Evolutionary conservation across 768 basidiomycete species (phyloP).

Genomic region (Leccinellum rugosiceps): DNA sequence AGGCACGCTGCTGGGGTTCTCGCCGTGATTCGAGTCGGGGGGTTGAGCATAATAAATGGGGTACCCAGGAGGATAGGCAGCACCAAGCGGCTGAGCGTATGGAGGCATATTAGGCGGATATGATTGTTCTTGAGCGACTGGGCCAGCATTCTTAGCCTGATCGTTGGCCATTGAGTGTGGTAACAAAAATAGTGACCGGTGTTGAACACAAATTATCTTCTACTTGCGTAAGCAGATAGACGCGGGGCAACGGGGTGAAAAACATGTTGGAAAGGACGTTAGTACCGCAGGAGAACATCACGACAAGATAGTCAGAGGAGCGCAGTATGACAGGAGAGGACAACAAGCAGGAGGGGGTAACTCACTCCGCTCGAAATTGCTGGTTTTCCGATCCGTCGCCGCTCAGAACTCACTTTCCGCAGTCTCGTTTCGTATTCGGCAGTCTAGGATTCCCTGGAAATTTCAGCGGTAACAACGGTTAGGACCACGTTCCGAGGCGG

Average conservation of each 20-base stretch:
- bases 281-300: conserved; percentile 5
- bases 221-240: conserved; percentile 32
- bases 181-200: conserved; percentile 28
- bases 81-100: conserved; percentile 26
- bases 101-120: conserved; percentile 28
- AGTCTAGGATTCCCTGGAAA: conserved; percentile 4
- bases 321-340: conserved; percentile 1
- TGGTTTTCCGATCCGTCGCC: conserved; percentile 36
- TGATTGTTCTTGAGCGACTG: conserved; percentile 35
- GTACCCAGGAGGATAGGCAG: conserved; percentile 31
- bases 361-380: conserved; percentile 39
- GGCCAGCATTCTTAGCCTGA: conserved; percentile 33
- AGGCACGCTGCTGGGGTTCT: conserved; percentile 31
- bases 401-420: conserved; percentile 31
- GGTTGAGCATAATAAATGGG: conserved; percentile 33
- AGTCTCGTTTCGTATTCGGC: conserved; percentile 10
- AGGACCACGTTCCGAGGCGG: conserved; percentile 7
- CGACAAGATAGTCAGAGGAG: conserved; percentile 4
- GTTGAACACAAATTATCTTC: conserved; percentile 19
- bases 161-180: conserved; percentile 30
- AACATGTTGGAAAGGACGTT: conserved; percentile 19
- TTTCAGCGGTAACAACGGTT: conserved; percentile 4
- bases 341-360: conserved; percentile 5
- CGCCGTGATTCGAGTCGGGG: conserved; percentile 29
- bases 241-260: conserved; percentile 18